Percentiles rank a stretch among this genome's conserved stretches.
These are phyloP conservation scores for Trypanosomatidae sp. DNA, from an alignment of 208 protist genomes.

Conservation along the genomic window DNA sequence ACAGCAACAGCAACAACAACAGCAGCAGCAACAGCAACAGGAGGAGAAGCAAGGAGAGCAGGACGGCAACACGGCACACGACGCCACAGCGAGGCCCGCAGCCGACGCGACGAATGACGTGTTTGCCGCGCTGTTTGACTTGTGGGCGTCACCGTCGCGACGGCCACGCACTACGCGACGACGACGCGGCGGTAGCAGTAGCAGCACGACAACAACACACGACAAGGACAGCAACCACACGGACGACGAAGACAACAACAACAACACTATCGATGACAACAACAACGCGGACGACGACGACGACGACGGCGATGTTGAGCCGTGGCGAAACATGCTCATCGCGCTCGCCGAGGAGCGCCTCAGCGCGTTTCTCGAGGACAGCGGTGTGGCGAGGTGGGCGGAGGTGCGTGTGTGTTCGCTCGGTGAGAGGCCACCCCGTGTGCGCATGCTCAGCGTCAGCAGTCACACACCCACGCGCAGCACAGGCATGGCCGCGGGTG, in stretches of 20 bases:
- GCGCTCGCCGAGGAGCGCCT: conserved; percentile 52
- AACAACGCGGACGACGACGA: not conserved
- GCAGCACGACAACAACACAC: too few species aligned
- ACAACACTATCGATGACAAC: not conserved
- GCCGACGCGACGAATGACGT: too few species aligned
- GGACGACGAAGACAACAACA: conserved; percentile 1
- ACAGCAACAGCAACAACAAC: conserved; percentile 1
- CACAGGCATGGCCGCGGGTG: conserved; percentile 3
- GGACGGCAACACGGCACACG: not conserved
- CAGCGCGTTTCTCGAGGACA: conserved; percentile 64
- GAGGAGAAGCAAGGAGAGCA: not conserved
- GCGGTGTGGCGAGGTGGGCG: conserved; percentile 53
- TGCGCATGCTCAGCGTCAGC: conserved; percentile 51
- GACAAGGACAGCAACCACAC: conserved; percentile 4
- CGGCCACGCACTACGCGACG: too few species aligned
- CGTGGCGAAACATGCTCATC: conserved; percentile 15
- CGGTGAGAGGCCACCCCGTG: conserved; percentile 31
- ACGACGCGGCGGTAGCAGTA: too few species aligned
- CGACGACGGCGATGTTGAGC: conserved; percentile 4
- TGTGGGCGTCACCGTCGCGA: too few species aligned
- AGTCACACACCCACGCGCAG: too few species aligned
- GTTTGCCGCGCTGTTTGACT: too few species aligned
- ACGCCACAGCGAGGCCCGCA: not conserved
- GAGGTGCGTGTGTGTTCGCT: conserved; percentile 49
- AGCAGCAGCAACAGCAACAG: not conserved